Percentiles rank a stretch among this genome's conserved stretches.
Conservation (phyloP, 129 eudicot species). For the sunflower (Helianthus annuus) region DNA sequence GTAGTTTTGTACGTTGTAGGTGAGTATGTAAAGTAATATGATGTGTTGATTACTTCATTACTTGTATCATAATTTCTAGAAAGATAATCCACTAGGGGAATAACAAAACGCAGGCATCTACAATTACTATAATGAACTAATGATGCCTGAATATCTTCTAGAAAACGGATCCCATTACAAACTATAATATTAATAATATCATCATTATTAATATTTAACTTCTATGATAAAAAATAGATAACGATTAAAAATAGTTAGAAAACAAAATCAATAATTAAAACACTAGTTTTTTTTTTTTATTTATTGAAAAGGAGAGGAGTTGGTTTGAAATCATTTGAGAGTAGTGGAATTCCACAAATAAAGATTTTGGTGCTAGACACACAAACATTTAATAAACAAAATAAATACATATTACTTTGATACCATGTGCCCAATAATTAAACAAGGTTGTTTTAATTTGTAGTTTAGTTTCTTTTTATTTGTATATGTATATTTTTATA, state of each 20-base stretch:
- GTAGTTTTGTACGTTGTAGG: background rate
- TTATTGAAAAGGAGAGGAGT: constrained; percentile 6
- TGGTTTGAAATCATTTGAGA: constrained; percentile 22
- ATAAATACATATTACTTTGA: constrained; percentile 7
- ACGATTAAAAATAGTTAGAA: background rate
- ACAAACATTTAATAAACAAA: constrained; percentile 17
- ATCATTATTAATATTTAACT: background rate
- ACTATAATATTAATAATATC: background rate
- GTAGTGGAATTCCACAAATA: constrained; percentile 17
- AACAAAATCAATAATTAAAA: background rate
- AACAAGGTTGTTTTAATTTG: constrained; percentile 17
- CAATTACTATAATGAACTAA: no score
- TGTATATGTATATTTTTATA: background rate
- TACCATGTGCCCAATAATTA: constrained; percentile 29
- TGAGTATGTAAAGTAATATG: background rate
- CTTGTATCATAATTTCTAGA: background rate
- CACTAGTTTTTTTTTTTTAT: constrained; percentile 1
- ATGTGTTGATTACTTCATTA: background rate
- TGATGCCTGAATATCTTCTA: background rate
- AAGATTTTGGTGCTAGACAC: constrained; percentile 13
- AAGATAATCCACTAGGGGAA: no score
- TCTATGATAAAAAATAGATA: background rate
- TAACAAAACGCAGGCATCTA: no score
- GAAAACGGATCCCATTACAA: background rate
- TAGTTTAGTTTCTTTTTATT: background rate